A percentile compares a stretch with the other conserved stretches of the same genome.
phyloP scores from a whole-genome alignment of 768 basidiomycete species.

The Leucosporidium creatinivorum region DNA sequence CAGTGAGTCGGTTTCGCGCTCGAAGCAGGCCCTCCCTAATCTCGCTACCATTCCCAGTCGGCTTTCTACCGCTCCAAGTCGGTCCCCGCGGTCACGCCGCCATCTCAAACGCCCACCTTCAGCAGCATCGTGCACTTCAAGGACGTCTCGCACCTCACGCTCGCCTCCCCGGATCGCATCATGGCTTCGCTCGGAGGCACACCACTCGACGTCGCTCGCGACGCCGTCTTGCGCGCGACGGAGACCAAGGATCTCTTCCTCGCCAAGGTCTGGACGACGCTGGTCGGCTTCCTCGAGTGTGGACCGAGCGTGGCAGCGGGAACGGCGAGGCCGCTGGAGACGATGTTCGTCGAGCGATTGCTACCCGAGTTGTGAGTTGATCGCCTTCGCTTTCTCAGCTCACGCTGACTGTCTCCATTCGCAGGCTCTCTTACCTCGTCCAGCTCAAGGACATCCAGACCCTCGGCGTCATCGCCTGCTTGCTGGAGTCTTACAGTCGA shows the following conservation, averaged over 20 bases:
- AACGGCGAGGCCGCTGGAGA: constrained; percentile 13
- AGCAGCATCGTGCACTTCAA: constrained; percentile 31
- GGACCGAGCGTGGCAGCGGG: background rate
- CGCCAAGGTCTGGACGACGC: constrained; percentile 23
- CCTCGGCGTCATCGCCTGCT: constrained; percentile 27
- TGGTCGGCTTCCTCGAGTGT: constrained; percentile 19
- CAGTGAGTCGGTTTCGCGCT: constrained; percentile 2
- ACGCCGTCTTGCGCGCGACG: constrained; percentile 5
- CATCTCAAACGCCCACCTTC: constrained; percentile 8
- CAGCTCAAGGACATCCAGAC: constrained; percentile 30
- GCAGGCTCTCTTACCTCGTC: constrained; percentile 16
- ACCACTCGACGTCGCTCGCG: constrained; percentile 19
- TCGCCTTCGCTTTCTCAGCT: background rate
- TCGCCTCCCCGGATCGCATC: constrained; percentile 8
- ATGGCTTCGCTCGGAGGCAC: constrained; percentile 4
- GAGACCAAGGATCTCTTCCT: constrained; percentile 13
- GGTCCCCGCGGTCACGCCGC: background rate
- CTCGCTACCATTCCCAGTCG: background rate
- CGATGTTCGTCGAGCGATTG: constrained; percentile 12
- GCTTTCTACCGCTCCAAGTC: background rate
- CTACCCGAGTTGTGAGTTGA: constrained; percentile 19
- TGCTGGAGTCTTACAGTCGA: constrained; percentile 22
- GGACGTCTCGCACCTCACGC: constrained; percentile 31
- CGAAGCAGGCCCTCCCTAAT: background rate
- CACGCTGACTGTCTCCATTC: background rate